Percentiles rank a stretch among this genome's conserved stretches.
These are phyloP conservation scores for Thymus mandschuricus DNA, from an alignment of 257 asterid genomes.

Conservation along the genomic window DNA sequence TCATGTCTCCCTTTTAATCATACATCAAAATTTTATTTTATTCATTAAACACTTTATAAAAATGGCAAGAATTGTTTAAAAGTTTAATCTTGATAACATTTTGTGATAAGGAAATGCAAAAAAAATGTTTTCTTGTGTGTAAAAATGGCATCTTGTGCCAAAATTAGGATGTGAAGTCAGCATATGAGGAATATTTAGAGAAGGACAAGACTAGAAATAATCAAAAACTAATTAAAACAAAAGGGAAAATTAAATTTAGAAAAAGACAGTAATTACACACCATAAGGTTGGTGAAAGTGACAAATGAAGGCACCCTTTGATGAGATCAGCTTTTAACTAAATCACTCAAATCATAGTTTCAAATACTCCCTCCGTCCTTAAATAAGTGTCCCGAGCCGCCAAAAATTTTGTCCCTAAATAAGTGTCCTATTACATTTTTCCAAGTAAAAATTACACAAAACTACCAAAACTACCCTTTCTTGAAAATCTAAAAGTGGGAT, in stretches of 20 bases:
- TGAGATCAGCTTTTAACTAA: conserved; percentile 31
- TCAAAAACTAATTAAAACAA: background rate
- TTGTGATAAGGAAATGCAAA: background rate
- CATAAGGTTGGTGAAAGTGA: conserved; percentile 42
- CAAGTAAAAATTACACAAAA: no score
- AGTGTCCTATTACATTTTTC: no score
- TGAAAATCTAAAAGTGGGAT: no score
- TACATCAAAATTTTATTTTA: background rate
- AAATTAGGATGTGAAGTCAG: conserved; percentile 18
- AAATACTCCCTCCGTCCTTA: no score
- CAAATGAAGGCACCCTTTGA: conserved; percentile 35
- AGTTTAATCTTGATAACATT: no score
- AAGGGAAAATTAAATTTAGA: background rate
- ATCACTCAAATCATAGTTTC: conserved; percentile 36
- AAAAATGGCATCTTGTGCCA: background rate
- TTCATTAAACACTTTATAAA: background rate
- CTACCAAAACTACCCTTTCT: no score
- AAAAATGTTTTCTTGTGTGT: conserved; percentile 9
- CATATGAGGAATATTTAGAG: conserved; percentile 34
- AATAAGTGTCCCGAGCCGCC: no score
- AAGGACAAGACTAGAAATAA: conserved; percentile 17
- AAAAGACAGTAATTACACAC: conserved; percentile 23
- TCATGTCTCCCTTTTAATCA: conserved; percentile 2
- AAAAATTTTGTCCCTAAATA: no score
- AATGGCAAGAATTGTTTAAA: no score